A percentile compares a stretch with the other conserved stretches of the same genome.
phyloP scores from a whole-genome alignment of 495 filamentous ascomycete genomes.

The Neurospora sp. region DNA sequence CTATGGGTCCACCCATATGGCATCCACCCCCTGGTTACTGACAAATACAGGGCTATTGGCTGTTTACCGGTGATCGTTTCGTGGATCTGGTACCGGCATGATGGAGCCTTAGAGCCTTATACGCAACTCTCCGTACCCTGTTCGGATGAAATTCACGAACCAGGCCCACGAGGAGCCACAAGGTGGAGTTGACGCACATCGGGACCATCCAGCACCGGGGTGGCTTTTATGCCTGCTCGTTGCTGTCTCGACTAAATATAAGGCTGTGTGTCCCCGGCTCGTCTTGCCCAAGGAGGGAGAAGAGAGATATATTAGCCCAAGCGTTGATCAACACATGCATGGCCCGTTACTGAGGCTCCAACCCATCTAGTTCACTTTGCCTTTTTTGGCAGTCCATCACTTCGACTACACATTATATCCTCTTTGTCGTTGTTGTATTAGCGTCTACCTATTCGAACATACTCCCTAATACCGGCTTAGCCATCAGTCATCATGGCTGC shows the following conservation, averaged over 20 bases:
- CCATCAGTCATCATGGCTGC: not conserved
- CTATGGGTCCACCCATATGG: not conserved
- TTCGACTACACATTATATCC: not conserved
- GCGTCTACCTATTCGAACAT: not conserved
- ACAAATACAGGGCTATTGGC: not conserved
- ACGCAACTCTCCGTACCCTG: not conserved
- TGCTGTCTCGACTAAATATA: not conserved
- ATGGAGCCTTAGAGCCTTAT: not conserved
- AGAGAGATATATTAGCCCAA: not conserved
- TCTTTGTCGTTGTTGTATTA: not conserved
- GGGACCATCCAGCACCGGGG: not conserved
- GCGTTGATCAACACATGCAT: not conserved
- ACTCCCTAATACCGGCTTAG: not conserved
- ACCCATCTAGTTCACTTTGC: not conserved
- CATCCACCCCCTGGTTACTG: not conserved
- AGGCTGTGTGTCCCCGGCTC: not conserved
- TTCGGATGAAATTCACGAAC: not conserved
- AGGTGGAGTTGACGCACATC: not conserved
- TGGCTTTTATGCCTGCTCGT: not conserved
- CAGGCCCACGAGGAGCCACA: not conserved
- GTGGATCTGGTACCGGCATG: not conserved
- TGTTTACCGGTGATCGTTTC: not conserved
- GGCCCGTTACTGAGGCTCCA: not conserved
- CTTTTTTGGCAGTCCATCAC: not conserved
- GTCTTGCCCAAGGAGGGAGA: not conserved